Evolutionary conservation across 2,329 filamentous ascomycete species (phyloP).

Genomic region (Aschersonia sp.): DNA sequence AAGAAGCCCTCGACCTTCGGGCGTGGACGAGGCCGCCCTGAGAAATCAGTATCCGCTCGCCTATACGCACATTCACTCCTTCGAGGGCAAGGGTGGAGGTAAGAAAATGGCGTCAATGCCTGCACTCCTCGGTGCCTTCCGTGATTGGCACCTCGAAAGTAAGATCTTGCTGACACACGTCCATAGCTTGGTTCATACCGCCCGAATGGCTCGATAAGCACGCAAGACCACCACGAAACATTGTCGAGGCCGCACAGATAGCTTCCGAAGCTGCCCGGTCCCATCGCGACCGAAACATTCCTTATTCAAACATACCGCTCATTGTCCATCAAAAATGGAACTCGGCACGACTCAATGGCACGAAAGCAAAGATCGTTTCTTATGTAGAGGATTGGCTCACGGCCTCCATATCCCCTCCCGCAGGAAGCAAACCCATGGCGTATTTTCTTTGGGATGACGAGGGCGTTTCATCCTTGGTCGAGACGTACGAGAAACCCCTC

Average conservation of each 20-base stretch:
- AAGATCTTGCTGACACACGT: background rate
- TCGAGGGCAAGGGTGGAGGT: background rate
- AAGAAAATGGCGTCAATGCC: background rate
- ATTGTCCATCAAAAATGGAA: constrained; percentile 3
- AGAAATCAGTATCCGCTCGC: background rate
- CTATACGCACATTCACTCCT: background rate
- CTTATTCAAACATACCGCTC: constrained; percentile 1
- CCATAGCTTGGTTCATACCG: constrained; percentile 1
- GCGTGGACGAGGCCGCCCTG: background rate
- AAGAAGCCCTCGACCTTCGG: background rate
- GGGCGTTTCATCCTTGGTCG: constrained; percentile 1
- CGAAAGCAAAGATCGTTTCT: background rate
- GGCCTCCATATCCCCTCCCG: background rate
- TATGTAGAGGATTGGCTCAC: constrained; percentile 1
- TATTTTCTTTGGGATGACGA: constrained; percentile 3
- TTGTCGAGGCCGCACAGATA: constrained; percentile 1
- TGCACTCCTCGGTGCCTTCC: too few species aligned
- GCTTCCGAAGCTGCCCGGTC: background rate
- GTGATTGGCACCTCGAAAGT: too few species aligned
- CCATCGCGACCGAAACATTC: constrained; percentile 1
- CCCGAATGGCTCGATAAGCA: constrained; percentile 1
- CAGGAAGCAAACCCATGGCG: constrained; percentile 1
- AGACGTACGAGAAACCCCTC: constrained; percentile 1
- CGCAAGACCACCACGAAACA: background rate
- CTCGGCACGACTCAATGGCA: constrained; percentile 1